Evolutionary conservation across 2,329 filamentous ascomycete genomes (phyloP).

Genomic region (Teratosphaeria pseudoeucalypti): DNA sequence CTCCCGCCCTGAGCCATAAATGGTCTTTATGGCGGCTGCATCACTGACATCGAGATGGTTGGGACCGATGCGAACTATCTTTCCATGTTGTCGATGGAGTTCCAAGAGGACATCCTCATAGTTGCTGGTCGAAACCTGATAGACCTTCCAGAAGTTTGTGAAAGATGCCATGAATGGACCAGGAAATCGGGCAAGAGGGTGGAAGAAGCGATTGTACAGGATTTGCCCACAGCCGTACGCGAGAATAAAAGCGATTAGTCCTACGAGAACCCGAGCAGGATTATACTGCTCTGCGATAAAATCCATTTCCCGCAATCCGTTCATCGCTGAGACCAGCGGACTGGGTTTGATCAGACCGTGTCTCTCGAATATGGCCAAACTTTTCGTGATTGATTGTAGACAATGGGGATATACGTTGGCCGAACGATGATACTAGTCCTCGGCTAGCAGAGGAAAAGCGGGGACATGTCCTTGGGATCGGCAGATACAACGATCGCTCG

Average conservation of each 20-base stretch:
- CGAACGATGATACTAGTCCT: no score
- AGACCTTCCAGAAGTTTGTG: neutral
- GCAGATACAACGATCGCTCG: no score
- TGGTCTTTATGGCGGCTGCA: neutral
- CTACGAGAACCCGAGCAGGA: neutral
- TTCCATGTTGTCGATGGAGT: neutral
- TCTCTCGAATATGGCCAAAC: neutral
- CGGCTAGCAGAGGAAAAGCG: no score
- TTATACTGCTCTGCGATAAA: neutral
- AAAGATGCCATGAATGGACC: neutral
- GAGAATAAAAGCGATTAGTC: neutral
- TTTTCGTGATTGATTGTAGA: neutral
- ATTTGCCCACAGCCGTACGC: neutral
- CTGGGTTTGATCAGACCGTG: neutral
- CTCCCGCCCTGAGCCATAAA: neutral
- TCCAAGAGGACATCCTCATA: neutral
- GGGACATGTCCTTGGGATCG: no score
- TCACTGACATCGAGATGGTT: neutral
- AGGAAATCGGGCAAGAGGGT: neutral
- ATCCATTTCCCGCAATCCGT: neutral
- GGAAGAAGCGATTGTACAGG: neutral
- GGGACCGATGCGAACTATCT: neutral
- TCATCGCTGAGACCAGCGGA: neutral
- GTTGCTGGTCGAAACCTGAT: neutral
- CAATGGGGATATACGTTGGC: neutral